Conservation (phyloP, 2,329 filamentous ascomycete species). For the Emericellopsis atlantica region DNA sequence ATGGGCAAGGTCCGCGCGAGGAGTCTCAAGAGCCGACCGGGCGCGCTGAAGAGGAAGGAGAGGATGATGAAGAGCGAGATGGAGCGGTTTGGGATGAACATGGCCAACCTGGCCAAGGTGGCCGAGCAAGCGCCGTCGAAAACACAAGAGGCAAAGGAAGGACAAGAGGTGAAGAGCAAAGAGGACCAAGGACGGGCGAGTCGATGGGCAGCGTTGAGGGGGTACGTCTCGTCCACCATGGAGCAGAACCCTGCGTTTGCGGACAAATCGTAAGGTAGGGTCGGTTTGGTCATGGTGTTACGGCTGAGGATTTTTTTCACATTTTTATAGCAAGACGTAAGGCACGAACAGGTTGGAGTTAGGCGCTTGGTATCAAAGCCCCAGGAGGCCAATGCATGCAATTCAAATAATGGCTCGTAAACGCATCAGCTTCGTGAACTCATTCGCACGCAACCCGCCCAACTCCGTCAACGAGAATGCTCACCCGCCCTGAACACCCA, state of each 20-base stretch:
- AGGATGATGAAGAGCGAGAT: slow-evolving; percentile 69
- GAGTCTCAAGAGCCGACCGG: slow-evolving; percentile 62
- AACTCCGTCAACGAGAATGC: too few relatives aligned
- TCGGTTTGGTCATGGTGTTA: too few relatives aligned
- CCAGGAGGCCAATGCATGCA: too few relatives aligned
- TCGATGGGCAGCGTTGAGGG: slow-evolving; percentile 71
- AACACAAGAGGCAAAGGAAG: slow-evolving; percentile 3
- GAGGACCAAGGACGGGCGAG: slow-evolving; percentile 21
- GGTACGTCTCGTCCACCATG: slow-evolving; percentile 77
- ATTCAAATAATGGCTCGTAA: too few relatives aligned
- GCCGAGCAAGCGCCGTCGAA: slow-evolving; percentile 3
- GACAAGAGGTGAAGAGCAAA: neutral
- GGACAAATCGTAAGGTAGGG: slow-evolving; percentile 9
- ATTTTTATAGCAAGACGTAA: too few relatives aligned
- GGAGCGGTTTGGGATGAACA: slow-evolving; percentile 69
- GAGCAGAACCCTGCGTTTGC: slow-evolving; percentile 72
- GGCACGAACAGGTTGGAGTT: too few relatives aligned
- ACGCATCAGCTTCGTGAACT: too few relatives aligned
- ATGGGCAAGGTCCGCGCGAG: slow-evolving; percentile 55
- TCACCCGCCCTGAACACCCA: too few relatives aligned
- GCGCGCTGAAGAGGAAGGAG: slow-evolving; percentile 75
- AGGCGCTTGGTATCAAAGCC: too few relatives aligned
- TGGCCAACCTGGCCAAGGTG: slow-evolving; percentile 56
- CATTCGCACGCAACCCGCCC: too few relatives aligned
- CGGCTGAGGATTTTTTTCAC: too few relatives aligned